Evolutionary conservation across 2,329 filamentous ascomycete species (phyloP), one percentile per base, ranked within the genome.

Genomic region (Colletotrichum sidae): DNA sequence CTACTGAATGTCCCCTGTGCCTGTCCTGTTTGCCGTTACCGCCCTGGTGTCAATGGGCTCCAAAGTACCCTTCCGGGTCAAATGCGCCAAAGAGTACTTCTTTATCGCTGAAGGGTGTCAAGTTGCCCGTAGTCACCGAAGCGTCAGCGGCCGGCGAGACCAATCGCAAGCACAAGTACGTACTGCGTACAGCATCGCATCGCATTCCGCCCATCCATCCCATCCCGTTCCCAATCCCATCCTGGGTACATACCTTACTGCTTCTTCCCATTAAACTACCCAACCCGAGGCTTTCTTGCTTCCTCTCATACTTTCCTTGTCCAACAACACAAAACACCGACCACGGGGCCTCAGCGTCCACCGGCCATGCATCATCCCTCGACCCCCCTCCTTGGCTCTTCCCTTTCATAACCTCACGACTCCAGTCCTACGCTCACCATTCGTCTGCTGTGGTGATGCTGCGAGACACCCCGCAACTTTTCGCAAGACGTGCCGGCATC

Each of bases 401-500:
- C 33, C 44, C 35, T 38, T 13, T 44, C 11, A 25, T 39, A 58
- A 58, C 55, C 13, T 51, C 55, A 37, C 37, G 46, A 37, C 55
- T 25, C 50, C 46, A 15, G 10, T 15, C 47, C 49, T 63, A 41
- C 17, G 12, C 11, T 8, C 25, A 12, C 44, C 50, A 39, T 25
- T 49, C 55, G 3, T 5, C 25, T 25, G 25, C 25, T 25, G 25
- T 5, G 25, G 63, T 66, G 58, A 66, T 66, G 63, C 63, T 45
- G 63, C 35, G 59, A 47, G 33, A 66, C 52, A 57, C 53, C 38
- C 63, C 58, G 63, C 47, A 56, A 42, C 46, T 47, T 55, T 44
- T 45, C 37, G 59, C 52, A 62, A 62, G 53, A 66, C 63, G 63
- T 66, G 63, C 58, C 59, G 47, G 52, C 42, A 63, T 66, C 59